phyloP scores from a whole-genome alignment of 2,329 filamentous ascomycete species.

The Exserohilum rostratum region DNA sequence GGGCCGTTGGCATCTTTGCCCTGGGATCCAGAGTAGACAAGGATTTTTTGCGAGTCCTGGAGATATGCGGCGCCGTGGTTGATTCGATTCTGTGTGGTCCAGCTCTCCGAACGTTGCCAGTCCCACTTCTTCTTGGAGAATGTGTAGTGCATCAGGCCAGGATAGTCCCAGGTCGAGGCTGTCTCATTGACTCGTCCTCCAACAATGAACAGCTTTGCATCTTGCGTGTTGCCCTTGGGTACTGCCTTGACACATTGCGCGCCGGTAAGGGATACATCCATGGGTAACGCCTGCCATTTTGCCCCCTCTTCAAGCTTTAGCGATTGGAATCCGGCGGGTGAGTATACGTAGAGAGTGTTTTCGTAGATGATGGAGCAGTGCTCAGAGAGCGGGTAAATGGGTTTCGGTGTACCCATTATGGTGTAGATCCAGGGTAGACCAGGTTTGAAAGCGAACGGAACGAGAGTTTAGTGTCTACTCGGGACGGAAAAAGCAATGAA shows the following conservation, averaged over 20 bases:
- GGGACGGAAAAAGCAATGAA: constrained; percentile 26
- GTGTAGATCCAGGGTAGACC: constrained; percentile 14
- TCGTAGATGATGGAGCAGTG: constrained; percentile 83
- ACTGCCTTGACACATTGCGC: constrained; percentile 77
- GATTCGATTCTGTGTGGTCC: constrained; percentile 69
- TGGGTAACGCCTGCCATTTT: constrained; percentile 70
- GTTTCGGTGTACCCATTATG: constrained; percentile 74
- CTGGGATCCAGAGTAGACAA: constrained; percentile 80
- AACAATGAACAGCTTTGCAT: constrained; percentile 77
- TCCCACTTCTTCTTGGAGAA: constrained; percentile 66
- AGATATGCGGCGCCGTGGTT: constrained; percentile 81
- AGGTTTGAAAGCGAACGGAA: constrained; percentile 24
- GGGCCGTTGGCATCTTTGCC: constrained; percentile 60
- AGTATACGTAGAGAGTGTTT: constrained; percentile 85
- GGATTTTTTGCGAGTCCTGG: constrained; percentile 69
- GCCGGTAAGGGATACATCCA: constrained; percentile 73
- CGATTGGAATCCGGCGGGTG: constrained; percentile 74
- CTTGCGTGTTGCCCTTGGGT: constrained; percentile 60
- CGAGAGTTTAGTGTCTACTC: constrained; percentile 24
- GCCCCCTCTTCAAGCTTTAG: constrained; percentile 71
- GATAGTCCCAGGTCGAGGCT: constrained; percentile 59
- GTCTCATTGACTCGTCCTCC: constrained; percentile 64
- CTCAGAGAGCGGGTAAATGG: constrained; percentile 71
- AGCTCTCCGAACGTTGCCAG: constrained; percentile 56
- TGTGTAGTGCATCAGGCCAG: constrained; percentile 74